These are phyloP conservation scores for Spencermartinsiella ligniputridi DNA, from an alignment of 1,139 yeast genomes.

Conservation along the genomic window DNA sequence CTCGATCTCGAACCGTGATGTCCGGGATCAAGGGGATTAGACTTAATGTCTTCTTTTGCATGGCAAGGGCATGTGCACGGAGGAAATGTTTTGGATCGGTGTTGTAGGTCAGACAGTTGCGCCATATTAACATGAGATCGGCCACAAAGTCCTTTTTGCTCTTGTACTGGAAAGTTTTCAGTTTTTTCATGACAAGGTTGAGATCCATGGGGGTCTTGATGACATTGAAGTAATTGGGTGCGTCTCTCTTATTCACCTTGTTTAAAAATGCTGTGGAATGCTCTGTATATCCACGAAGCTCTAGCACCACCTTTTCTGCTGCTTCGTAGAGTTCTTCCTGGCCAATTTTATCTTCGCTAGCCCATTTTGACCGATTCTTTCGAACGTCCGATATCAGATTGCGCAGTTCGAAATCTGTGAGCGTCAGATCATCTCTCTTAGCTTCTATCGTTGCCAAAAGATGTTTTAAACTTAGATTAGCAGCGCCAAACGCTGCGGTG, in stretches of 20 bases:
- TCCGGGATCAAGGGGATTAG: slow-evolving; percentile 86
- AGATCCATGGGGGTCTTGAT: slow-evolving; percentile 96
- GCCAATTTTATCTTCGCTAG: slow-evolving; percentile 86
- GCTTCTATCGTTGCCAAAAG: slow-evolving; percentile 72
- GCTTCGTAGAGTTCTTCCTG: slow-evolving; percentile 98
- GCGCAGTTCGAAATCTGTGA: slow-evolving; percentile 83
- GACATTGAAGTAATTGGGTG: slow-evolving; percentile 88
- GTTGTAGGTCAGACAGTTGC: slow-evolving; percentile 86
- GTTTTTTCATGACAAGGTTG: slow-evolving; percentile 86
- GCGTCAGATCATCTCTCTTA: slow-evolving; percentile 64
- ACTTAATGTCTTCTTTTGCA: slow-evolving; percentile 82
- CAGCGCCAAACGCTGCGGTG: slow-evolving; percentile 67
- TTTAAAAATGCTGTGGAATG: slow-evolving; percentile 95
- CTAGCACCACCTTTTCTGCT: slow-evolving; percentile 89
- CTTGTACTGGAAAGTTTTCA: slow-evolving; percentile 73
- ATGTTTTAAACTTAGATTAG: slow-evolving; percentile 76
- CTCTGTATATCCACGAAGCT: slow-evolving; percentile 86
- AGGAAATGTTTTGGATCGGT: slow-evolving; percentile 93
- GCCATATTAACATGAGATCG: slow-evolving; percentile 93
- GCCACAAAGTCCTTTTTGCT: slow-evolving; percentile 87
- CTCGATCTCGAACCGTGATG: slow-evolving; percentile 69
- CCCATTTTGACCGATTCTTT: slow-evolving; percentile 96
- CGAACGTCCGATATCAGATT: slow-evolving; percentile 87
- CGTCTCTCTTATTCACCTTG: slow-evolving; percentile 93
- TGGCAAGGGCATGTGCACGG: slow-evolving; percentile 89